These are phyloP conservation scores for Hippophae rhamnoides DNA, from an alignment of 306 rosid species.

Conservation along the genomic window DNA sequence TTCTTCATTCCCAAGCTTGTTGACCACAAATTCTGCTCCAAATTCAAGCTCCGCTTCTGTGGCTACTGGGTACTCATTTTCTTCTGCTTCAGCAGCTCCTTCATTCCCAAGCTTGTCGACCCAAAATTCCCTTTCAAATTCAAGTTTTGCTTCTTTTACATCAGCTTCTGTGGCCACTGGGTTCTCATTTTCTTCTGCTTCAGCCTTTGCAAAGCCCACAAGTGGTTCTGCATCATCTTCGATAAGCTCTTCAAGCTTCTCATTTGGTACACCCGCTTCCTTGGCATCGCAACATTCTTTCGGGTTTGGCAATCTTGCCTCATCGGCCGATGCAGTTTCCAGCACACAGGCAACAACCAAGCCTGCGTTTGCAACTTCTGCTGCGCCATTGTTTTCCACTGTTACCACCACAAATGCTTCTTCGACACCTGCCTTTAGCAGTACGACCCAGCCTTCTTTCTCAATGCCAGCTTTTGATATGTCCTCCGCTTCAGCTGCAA, in stretches of 20 bases:
- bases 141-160: conserved; percentile 26
- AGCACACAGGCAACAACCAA: conserved; percentile 27
- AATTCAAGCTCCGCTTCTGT: conserved; percentile 11
- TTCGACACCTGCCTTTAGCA: conserved; percentile 34
- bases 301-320: conserved; percentile 28
- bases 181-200: conserved; percentile 20
- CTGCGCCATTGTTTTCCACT: conserved; percentile 41
- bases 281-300: conserved; percentile 45
- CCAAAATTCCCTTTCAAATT: conserved; percentile 19
- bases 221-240: conserved; percentile 20
- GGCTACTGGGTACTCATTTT: conserved; percentile 9
- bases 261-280: conserved; percentile 37
- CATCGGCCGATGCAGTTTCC: conserved; percentile 24
- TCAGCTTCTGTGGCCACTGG: conserved; percentile 24
- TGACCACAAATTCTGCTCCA: conserved; percentile 20
- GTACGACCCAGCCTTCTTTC: conserved; percentile 29
- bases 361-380: conserved; percentile 34
- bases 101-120: conserved; percentile 31
- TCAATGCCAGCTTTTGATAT: conserved; percentile 33
- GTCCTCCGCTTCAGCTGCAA: conserved; percentile 27
- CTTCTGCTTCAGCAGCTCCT: conserved; percentile 25
- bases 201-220: conserved; percentile 31
- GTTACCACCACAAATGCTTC: conserved; percentile 45
- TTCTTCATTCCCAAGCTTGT: conserved; percentile 8
- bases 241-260: conserved; percentile 31